Evolutionary conservation across 805 yeast species (phyloP).

Genomic region (Clavispora carvajalis): DNA sequence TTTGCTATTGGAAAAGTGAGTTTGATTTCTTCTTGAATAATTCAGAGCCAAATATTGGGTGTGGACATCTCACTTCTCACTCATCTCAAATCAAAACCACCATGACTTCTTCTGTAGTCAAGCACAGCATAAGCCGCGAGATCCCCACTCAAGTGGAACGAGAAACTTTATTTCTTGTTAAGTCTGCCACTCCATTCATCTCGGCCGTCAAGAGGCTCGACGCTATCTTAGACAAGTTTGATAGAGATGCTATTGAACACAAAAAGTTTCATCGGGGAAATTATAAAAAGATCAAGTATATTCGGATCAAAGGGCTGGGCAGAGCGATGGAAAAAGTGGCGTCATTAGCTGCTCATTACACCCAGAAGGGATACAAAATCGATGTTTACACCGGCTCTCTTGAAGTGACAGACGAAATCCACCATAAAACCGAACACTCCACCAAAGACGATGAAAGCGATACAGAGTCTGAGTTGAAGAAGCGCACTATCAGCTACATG

Average conservation of each 20-base stretch:
- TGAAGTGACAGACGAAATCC: slow-evolving; percentile 67
- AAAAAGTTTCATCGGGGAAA: slow-evolving; percentile 25
- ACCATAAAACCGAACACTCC: slow-evolving; percentile 6
- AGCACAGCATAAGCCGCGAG: slow-evolving; percentile 49
- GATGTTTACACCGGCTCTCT: slow-evolving; percentile 62
- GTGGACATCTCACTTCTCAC: slow-evolving; percentile 4
- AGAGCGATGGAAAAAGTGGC: slow-evolving; percentile 54
- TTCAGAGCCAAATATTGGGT: neutral
- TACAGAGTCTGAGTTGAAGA: slow-evolving; percentile 31
- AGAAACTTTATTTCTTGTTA: slow-evolving; percentile 51
- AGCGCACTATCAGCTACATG: slow-evolving; percentile 44
- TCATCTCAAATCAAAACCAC: slow-evolving; percentile 4
- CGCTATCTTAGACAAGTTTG: slow-evolving; percentile 44
- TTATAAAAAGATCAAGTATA: slow-evolving; percentile 38
- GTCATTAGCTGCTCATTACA: slow-evolving; percentile 57
- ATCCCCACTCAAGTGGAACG: slow-evolving; percentile 38
- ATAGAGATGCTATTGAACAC: slow-evolving; percentile 15
- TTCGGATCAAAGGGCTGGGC: slow-evolving; percentile 74
- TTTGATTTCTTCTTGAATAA: no score
- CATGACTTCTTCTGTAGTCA: slow-evolving; percentile 37
- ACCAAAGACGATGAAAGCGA: slow-evolving; percentile 21
- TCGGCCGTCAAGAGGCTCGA: slow-evolving; percentile 65
- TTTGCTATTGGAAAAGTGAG: no score
- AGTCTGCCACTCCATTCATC: slow-evolving; percentile 64
- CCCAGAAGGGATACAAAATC: slow-evolving; percentile 44